Evolutionary conservation across 352 stramenopile species (phyloP), one percentile per base, ranked within the genome.

Genomic region (Pythium phragmiticola): DNA sequence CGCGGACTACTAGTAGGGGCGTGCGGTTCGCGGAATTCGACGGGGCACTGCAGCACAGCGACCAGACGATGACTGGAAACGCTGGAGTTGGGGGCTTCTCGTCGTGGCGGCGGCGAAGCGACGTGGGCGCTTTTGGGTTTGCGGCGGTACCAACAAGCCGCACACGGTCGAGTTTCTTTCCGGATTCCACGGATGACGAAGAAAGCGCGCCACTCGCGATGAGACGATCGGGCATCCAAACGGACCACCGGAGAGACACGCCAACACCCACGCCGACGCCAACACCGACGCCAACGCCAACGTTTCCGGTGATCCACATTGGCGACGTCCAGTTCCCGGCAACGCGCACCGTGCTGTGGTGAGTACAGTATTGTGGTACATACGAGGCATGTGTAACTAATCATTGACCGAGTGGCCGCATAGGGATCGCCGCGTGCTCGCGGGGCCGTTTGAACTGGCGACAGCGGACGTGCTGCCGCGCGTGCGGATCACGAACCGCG

Each of bases 101-200:
- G 37, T 45, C 48, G 37, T 53, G 37, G 46, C 48, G 57, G 7
- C 47, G 47, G 21, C 47, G 47, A 28, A 28, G 3, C 23, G 47
- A 26, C 30, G 48, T 16, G 47, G 5, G 7, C 14, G 26, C 26
- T 3, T 30, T 30, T 30, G 26, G 26, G 26, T 30, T 30, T 33
- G 48, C 28, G 12, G 5, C 19, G 11, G 13, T 12, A 1, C 19
- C 52, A 21, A 17, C 51, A 42, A 34, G 57, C 13, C 47, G 54
- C 2, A 28, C 48, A 37, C 69, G 64, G 30, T 92, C 83, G 41
- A 78, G 78, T 21, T 92, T 86, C 62, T 92, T 92, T 58, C 70
- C 77, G 3, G 83, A 92, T 57, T 86, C 83, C 34, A 90, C 83
- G 8, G 81, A 90, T 63, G 83, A 92, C 19, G 83, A 92, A 23